Evolutionary conservation across 148 eudicot genomes (phyloP).

Genomic region (Vaccinium corymbosum): DNA sequence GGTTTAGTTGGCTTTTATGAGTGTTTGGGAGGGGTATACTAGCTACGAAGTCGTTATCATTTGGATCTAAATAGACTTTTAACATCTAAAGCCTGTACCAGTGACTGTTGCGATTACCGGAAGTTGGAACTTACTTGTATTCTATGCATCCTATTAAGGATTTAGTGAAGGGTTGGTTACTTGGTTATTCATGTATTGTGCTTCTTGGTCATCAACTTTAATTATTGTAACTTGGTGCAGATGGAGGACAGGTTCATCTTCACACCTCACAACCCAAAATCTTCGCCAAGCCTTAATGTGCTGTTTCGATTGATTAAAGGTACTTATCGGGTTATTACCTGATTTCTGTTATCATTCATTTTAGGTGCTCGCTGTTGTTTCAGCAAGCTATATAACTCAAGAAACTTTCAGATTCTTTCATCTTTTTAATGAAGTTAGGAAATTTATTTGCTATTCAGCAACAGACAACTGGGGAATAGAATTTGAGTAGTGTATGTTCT

Average conservation of each 20-base stretch:
- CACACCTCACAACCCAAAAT: slow-evolving; percentile 59
- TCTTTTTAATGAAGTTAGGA: neutral
- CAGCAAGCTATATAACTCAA: neutral
- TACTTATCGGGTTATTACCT: slow-evolving; percentile 10
- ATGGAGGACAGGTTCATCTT: slow-evolving; percentile 49
- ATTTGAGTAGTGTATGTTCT: neutral
- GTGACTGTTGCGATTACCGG: neutral
- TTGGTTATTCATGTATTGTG: neutral
- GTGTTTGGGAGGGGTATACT: too few relatives aligned
- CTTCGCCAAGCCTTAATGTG: slow-evolving; percentile 38
- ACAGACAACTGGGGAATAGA: too few relatives aligned
- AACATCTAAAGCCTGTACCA: neutral
- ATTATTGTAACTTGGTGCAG: slow-evolving; percentile 33
- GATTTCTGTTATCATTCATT: neutral
- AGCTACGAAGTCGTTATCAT: neutral
- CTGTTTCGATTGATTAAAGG: slow-evolving; percentile 63
- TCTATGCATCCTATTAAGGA: neutral
- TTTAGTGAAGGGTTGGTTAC: neutral
- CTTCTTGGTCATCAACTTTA: neutral
- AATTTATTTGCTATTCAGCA: neutral
- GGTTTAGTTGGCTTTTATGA: too few relatives aligned
- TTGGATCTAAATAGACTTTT: neutral
- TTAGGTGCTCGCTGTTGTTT: neutral
- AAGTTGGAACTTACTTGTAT: neutral
- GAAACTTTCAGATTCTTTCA: neutral